A percentile compares a stretch with the other conserved stretches of the same genome.
These are phyloP conservation scores for Trypethelium eluteriae DNA, from an alignment of 495 filamentous ascomycete genomes.

Conservation along the genomic window DNA sequence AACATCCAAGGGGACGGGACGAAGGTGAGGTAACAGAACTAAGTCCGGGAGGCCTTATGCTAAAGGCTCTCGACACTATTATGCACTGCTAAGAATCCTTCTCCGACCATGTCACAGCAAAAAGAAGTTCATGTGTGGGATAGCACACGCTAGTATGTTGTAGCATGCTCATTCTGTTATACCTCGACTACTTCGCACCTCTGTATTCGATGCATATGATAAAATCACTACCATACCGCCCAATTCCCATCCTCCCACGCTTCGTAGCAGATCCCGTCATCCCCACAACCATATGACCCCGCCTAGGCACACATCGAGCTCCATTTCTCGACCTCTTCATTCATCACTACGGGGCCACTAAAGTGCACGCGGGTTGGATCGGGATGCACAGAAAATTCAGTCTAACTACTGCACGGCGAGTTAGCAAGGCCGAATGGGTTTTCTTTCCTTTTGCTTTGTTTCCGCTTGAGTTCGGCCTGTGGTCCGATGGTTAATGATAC, in stretches of 20 bases:
- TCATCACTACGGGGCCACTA: too few relatives aligned
- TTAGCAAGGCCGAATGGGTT: not conserved
- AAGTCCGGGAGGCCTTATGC: too few relatives aligned
- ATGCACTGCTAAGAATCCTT: too few relatives aligned
- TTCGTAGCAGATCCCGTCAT: not conserved
- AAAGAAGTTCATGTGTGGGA: not conserved
- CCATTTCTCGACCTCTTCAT: too few relatives aligned
- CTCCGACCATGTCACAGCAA: not conserved
- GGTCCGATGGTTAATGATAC: not conserved
- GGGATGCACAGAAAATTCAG: too few relatives aligned
- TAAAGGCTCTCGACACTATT: too few relatives aligned
- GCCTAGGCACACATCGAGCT: too few relatives aligned
- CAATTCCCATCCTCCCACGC: not conserved
- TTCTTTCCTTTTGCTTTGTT: not conserved
- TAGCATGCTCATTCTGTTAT: not conserved
- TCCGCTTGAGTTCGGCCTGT: not conserved
- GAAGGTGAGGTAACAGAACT: too few relatives aligned
- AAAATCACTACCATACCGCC: constrained; percentile 8
- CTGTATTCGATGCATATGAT: not conserved
- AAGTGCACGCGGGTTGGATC: too few relatives aligned
- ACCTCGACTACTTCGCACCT: not conserved
- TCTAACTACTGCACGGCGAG: not conserved
- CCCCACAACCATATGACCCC: not conserved
- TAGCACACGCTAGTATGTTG: not conserved
- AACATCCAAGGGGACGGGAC: too few relatives aligned